Evolutionary conservation across 2,329 filamentous ascomycete genomes (phyloP).

Genomic region (Xylariaceae sp.): DNA sequence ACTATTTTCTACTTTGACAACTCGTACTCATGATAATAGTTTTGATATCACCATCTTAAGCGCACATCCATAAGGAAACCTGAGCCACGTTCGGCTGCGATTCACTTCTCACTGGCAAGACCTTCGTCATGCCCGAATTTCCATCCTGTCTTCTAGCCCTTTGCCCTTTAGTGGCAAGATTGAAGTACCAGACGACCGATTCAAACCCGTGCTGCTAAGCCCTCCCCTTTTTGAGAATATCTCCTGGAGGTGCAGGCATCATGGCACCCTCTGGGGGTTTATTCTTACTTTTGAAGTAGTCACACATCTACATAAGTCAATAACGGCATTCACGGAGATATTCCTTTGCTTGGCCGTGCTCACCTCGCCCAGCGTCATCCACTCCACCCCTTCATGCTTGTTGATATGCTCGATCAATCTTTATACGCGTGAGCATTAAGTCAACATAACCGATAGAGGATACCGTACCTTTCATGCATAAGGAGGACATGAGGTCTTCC

Average conservation of each 20-base stretch:
- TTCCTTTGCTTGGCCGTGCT: neutral
- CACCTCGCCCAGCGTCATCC: conserved; percentile 58
- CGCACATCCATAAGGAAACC: no score
- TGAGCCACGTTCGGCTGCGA: no score
- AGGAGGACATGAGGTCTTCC: conserved; percentile 72
- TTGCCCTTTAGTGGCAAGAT: neutral
- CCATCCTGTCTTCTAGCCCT: neutral
- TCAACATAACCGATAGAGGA: conserved; percentile 8
- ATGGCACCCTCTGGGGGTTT: conserved; percentile 58
- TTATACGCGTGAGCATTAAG: conserved; percentile 17
- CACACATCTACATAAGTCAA: conserved; percentile 59
- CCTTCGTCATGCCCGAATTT: neutral
- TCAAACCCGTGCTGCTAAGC: neutral
- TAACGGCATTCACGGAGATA: neutral
- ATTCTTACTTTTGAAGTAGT: conserved; percentile 72
- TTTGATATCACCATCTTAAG: no score
- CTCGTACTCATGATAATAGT: no score
- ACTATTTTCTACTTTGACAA: no score
- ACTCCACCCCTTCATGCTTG: conserved; percentile 61
- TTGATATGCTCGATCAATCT: conserved; percentile 71
- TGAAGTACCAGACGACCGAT: neutral
- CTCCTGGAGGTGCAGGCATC: conserved; percentile 59
- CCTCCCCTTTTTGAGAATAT: conserved; percentile 48
- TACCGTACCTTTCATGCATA: conserved; percentile 68
- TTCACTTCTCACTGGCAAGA: no score